A percentile compares a stretch with the other conserved stretches of the same genome.
These are phyloP conservation scores for Calycina marina DNA, from an alignment of 2,329 filamentous ascomycete species.

Conservation along the genomic window DNA sequence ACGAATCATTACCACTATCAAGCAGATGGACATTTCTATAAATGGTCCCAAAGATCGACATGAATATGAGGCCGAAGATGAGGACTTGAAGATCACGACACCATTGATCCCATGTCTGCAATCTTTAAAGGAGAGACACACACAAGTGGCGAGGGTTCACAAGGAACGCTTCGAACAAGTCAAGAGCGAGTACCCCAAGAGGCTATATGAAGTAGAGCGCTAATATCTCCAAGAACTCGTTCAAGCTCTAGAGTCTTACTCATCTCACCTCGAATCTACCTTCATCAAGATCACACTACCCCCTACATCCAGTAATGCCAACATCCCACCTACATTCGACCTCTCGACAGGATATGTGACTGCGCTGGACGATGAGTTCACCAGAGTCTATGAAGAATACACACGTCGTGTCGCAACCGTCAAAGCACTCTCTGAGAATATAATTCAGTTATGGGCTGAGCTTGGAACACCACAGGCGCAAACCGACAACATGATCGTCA, in stretches of 20 bases:
- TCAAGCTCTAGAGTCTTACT: conserved; percentile 87
- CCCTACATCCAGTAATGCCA: conserved; percentile 62
- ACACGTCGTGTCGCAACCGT: conserved; percentile 67
- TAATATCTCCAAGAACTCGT: conserved; percentile 56
- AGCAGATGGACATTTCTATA: conserved; percentile 84
- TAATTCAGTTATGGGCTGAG: conserved; percentile 91
- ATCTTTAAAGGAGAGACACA: conserved; percentile 72
- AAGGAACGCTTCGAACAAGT: conserved; percentile 90
- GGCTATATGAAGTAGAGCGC: neutral
- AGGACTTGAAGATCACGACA: conserved; percentile 64
- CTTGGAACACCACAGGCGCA: conserved; percentile 88
- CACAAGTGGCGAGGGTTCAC: conserved; percentile 65
- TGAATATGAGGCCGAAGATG: conserved; percentile 48
- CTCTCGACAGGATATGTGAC: conserved; percentile 83
- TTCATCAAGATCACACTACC: conserved; percentile 80
- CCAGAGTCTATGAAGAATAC: conserved; percentile 93
- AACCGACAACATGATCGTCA: conserved; percentile 74
- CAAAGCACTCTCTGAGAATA: conserved; percentile 61
- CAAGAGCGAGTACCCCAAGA: conserved; percentile 50
- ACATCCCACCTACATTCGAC: conserved; percentile 72
- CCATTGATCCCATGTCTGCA: conserved; percentile 71
- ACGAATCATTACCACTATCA: conserved; percentile 69
- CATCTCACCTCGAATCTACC: conserved; percentile 79
- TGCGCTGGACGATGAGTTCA: conserved; percentile 79
- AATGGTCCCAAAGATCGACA: conserved; percentile 57